These are phyloP conservation scores for Xylaria sp. DNA, from an alignment of 2,329 filamentous ascomycete species.

Conservation along the genomic window DNA sequence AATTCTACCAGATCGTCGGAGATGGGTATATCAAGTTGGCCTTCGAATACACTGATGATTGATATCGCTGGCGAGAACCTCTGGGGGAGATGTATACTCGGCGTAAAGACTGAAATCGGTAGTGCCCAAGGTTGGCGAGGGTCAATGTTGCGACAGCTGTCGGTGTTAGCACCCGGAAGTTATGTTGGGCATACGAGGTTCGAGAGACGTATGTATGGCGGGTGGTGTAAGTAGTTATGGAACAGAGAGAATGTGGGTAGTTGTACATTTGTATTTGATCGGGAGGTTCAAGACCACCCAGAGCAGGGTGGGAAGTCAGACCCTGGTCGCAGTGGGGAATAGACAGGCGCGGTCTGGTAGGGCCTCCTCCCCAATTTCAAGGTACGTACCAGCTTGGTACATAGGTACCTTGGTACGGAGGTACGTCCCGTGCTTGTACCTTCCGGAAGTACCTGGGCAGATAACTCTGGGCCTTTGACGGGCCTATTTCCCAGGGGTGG, in stretches of 20 bases:
- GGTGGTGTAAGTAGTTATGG: constrained; percentile 24
- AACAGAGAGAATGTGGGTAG: constrained; percentile 39
- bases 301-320: constrained; percentile 31
- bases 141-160: constrained; percentile 33
- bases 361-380: constrained; percentile 28
- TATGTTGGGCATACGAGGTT: constrained; percentile 32
- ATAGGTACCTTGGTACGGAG: constrained; percentile 23
- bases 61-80: not conserved
- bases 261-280: constrained; percentile 45
- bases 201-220: constrained; percentile 32
- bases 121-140: constrained; percentile 29
- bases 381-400: constrained; percentile 24
- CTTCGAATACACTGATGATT: not conserved
- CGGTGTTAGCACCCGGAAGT: constrained; percentile 28
- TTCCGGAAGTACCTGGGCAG: constrained; percentile 23
- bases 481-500: constrained; percentile 25
- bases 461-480: constrained; percentile 21
- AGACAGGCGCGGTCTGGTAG: constrained; percentile 40
- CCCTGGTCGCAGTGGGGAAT: constrained; percentile 31
- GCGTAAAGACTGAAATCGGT: constrained; percentile 11
- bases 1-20: constrained; percentile 12
- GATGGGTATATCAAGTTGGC: not conserved
- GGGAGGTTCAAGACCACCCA: constrained; percentile 32
- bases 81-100: constrained; percentile 28
- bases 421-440: constrained; percentile 27